Percentiles rank a stretch among this genome's conserved stretches.
These are phyloP conservation scores for Aspergillus pseudoterreus DNA, from an alignment of 2,329 filamentous ascomycete species.

Conservation along the genomic window DNA sequence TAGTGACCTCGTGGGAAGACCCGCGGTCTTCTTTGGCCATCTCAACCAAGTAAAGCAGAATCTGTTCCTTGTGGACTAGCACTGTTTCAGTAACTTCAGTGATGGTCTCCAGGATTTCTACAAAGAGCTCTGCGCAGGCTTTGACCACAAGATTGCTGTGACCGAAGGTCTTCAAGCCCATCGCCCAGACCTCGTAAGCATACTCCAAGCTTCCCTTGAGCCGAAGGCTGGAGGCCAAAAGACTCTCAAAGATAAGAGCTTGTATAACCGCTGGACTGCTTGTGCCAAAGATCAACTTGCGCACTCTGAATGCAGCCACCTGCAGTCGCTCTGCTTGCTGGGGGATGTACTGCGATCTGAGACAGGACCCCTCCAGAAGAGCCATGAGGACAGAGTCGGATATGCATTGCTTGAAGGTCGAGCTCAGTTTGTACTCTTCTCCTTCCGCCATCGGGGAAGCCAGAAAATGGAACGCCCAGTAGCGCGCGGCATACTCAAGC, in stretches of 20 bases:
- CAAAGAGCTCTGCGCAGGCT: background rate
- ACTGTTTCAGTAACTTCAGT: background rate
- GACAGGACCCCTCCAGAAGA: background rate
- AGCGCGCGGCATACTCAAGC: conserved; percentile 2
- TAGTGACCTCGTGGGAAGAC: background rate
- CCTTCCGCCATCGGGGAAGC: conserved; percentile 2
- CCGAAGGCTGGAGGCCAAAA: background rate
- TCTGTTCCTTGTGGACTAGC: background rate
- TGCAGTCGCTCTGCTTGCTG: conserved; percentile 1
- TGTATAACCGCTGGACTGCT: background rate
- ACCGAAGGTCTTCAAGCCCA: background rate
- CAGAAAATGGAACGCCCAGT: conserved; percentile 3
- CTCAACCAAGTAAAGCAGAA: background rate
- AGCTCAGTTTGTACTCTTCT: background rate
- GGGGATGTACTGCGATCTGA: background rate
- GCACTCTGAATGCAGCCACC: background rate
- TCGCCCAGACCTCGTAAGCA: conserved; percentile 2
- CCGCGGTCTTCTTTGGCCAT: background rate
- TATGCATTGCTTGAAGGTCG: conserved; percentile 1
- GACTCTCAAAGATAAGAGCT: background rate
- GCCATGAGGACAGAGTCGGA: conserved; percentile 2
- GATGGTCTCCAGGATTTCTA: background rate
- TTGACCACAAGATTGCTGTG: background rate
- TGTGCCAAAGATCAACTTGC: background rate
- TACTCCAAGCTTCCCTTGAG: background rate